These are phyloP conservation scores for Didymella glomerata DNA, from an alignment of 2,329 filamentous ascomycete genomes.

Conservation along the genomic window DNA sequence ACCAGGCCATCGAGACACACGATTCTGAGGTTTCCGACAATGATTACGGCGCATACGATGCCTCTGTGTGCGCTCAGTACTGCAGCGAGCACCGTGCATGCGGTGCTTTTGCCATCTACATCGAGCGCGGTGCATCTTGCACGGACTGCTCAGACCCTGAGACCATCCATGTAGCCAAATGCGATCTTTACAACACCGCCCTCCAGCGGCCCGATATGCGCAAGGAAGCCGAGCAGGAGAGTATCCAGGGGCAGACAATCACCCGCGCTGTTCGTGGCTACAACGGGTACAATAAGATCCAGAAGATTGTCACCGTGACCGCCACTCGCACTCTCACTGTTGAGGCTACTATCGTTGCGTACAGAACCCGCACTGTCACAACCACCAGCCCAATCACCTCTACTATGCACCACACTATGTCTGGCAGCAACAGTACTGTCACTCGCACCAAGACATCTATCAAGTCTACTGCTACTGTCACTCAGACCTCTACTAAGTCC, in stretches of 20 bases:
- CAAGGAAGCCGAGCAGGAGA: background rate
- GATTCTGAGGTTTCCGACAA: background rate
- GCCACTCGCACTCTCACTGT: background rate
- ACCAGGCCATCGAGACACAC: conserved; percentile 1
- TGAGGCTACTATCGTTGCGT: background rate
- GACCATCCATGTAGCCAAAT: background rate
- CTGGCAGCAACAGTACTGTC: background rate
- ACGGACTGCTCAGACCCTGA: background rate
- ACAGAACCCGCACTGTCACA: background rate
- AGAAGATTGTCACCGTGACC: background rate
- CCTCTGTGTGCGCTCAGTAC: background rate
- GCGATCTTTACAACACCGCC: conserved; percentile 1
- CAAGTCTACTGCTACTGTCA: no score
- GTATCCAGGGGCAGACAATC: background rate
- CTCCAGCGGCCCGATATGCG: background rate
- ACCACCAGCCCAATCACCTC: background rate
- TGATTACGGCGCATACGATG: background rate
- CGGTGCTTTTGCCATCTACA: conserved; percentile 1
- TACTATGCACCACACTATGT: background rate
- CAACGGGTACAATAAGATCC: conserved; percentile 4
- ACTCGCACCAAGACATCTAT: background rate
- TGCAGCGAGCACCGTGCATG: conserved; percentile 5
- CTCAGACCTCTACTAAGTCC: background rate
- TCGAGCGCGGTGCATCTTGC: conserved; percentile 2
- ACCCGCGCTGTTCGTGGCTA: conserved; percentile 2